phyloP scores from a whole-genome alignment of 768 basidiomycete genomes.

The Pleurotus pulmonarius region DNA sequence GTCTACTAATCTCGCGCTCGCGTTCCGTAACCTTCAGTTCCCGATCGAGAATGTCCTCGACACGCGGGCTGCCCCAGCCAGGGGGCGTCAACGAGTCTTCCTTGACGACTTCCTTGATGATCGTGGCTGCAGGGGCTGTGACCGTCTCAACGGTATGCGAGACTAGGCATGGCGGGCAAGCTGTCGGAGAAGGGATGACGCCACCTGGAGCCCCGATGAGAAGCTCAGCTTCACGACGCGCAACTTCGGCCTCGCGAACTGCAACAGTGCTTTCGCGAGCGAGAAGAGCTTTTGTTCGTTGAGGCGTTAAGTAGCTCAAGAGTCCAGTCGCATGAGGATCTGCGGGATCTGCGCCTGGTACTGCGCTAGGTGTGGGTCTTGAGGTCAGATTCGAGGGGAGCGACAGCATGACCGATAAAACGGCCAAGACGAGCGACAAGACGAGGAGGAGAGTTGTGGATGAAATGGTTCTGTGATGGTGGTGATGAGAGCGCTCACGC shows the following conservation, averaged over 20 bases:
- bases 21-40: constrained; percentile 83
- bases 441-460: constrained; percentile 87
- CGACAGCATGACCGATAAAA: constrained; percentile 89
- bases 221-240: constrained; percentile 83
- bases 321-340: constrained; percentile 49
- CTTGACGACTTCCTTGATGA: constrained; percentile 86
- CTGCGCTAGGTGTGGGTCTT: neutral
- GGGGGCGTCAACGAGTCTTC: constrained; percentile 77
- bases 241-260: constrained; percentile 82
- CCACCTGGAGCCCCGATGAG: constrained; percentile 83
- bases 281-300: constrained; percentile 76
- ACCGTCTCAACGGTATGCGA: constrained; percentile 55
- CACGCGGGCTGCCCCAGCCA: constrained; percentile 74
- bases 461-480: constrained; percentile 82
- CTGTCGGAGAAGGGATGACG: constrained; percentile 53
- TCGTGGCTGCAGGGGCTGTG: constrained; percentile 59
- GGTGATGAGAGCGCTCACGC: constrained; percentile 63
- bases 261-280: constrained; percentile 79
- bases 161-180: constrained; percentile 57
- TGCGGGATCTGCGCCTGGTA: constrained; percentile 25
- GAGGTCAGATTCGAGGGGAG: constrained; percentile 57
- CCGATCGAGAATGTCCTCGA: constrained; percentile 80
- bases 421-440: constrained; percentile 80
- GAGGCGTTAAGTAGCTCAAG: constrained; percentile 74
- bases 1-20: constrained; percentile 81